Percentiles rank a stretch among this genome's conserved stretches.
These are phyloP conservation scores for Coniochaeta ligniaria DNA, from an alignment of 2,329 filamentous ascomycete genomes.

Conservation along the genomic window DNA sequence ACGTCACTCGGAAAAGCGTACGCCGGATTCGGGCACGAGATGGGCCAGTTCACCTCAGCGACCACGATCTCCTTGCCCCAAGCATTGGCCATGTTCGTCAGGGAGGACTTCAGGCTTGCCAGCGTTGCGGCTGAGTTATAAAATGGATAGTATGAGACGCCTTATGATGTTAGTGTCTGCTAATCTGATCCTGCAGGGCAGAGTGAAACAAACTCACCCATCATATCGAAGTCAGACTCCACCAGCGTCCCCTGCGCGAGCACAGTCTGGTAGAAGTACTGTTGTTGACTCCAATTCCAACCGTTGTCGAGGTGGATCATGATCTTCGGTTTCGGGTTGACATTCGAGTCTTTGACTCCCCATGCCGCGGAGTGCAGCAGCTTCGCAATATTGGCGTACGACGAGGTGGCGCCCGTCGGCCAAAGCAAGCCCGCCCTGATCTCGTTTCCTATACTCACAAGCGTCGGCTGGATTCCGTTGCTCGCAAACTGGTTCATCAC, in stretches of 20 bases:
- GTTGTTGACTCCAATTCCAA: slow-evolving; percentile 62
- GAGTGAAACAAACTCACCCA: slow-evolving; percentile 41
- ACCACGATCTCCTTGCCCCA: slow-evolving; percentile 64
- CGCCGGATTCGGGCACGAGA: slow-evolving; percentile 48
- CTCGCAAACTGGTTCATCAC: slow-evolving; percentile 54
- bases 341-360: slow-evolving; percentile 56
- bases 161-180: neutral
- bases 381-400: slow-evolving; percentile 52
- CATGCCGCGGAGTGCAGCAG: slow-evolving; percentile 57
- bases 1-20: slow-evolving; percentile 56
- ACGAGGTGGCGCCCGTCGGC: slow-evolving; percentile 50
- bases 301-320: slow-evolving; percentile 72
- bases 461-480: slow-evolving; percentile 46
- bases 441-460: slow-evolving; percentile 69
- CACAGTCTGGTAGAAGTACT: slow-evolving; percentile 52
- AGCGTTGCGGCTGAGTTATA: slow-evolving; percentile 55
- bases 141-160: slow-evolving; percentile 66
- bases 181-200: too few relatives aligned
- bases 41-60: slow-evolving; percentile 66
- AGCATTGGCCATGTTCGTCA: slow-evolving; percentile 51
- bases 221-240: slow-evolving; percentile 57
- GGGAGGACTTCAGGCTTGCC: slow-evolving; percentile 42
- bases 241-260: slow-evolving; percentile 42
- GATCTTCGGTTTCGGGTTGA: slow-evolving; percentile 54
- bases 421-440: slow-evolving; percentile 62